Evolutionary conservation across 140 eudicot genomes (phyloP), one percentile per base, ranked within the genome.

Genomic region (Bidens hawaiensis): DNA sequence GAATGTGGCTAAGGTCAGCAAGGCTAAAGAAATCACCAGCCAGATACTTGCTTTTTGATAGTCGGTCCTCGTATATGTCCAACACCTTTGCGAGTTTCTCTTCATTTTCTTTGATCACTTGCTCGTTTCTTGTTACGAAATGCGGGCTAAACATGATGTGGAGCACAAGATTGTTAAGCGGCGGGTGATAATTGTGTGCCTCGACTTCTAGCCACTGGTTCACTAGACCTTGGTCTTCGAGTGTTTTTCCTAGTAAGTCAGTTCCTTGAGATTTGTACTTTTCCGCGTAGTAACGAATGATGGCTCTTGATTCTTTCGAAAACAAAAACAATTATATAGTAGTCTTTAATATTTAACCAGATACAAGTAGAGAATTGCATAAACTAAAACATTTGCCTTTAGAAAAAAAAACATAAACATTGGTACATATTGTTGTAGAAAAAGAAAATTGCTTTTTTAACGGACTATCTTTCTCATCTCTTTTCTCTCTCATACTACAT

Each of bases 11-110:
- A 18, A 83, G 82, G 40, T 83, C 90, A 18, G 86, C 90, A 11
- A 83, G 69, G 69, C 86, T 83, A 41, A 83, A 68, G 72, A 78
- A 79, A 55, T 83, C 90, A 22, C 90, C 86, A 23, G 75, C 90
- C 82, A 83, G 19, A 61, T 83, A 83, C 81, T 74, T 83, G 73
- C 79, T 76, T 64, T 71, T 63, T 6, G 84, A 77, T 30, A 83
- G 79, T 46, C 79, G 76, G n/a, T 77, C 84, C 47, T 83, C 90
- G n/a, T 83, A 83, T 2, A 80, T 36, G 49, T 83, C 86, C 60
- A 83, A 48, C 38, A 80, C 84, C 22, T 75, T 71, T 0, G 16
- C 86, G 5, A 83, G 82, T 67, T 80, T 80, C 70, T 77, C 86
- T 26, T 80, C 86, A 47, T 78, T 74, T 63, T 61, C 83, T 66